Evolutionary conservation across 2,329 filamentous ascomycete genomes (phyloP).

Genomic region (Aspergillus vadensis): DNA sequence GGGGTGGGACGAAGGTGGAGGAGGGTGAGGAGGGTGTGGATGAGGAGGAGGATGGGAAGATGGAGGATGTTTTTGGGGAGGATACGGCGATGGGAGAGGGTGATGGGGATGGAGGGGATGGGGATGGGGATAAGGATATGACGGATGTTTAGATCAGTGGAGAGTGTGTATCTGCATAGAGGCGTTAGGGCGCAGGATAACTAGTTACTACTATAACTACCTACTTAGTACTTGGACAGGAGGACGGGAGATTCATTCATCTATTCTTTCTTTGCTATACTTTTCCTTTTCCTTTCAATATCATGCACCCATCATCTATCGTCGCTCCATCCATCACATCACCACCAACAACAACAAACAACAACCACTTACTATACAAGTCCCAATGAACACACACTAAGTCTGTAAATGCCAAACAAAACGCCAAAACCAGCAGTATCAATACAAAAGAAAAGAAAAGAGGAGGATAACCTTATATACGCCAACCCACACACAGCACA

Average conservation of each 20-base stretch:
- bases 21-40: conserved; percentile 41
- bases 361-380: conserved; percentile 5
- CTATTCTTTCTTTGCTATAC: neutral
- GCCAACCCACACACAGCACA: neutral
- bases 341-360: neutral
- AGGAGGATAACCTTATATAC: neutral
- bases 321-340: neutral
- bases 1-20: conserved; percentile 18
- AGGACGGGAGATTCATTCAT: neutral
- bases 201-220: no score
- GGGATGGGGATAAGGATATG: conserved; percentile 44
- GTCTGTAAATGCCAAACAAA: neutral
- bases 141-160: conserved; percentile 40
- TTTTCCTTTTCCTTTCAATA: neutral
- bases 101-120: conserved; percentile 34
- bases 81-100: conserved; percentile 42
- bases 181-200: neutral
- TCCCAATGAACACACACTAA: neutral
- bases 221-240: neutral
- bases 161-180: neutral
- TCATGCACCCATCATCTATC: neutral
- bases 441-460: neutral
- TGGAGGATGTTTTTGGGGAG: conserved; percentile 53
- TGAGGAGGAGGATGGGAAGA: conserved; percentile 49
- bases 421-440: neutral